Base-by-base conservation (phyloP, 306 rosid genomes). In the Cicer judaicum region DNA sequence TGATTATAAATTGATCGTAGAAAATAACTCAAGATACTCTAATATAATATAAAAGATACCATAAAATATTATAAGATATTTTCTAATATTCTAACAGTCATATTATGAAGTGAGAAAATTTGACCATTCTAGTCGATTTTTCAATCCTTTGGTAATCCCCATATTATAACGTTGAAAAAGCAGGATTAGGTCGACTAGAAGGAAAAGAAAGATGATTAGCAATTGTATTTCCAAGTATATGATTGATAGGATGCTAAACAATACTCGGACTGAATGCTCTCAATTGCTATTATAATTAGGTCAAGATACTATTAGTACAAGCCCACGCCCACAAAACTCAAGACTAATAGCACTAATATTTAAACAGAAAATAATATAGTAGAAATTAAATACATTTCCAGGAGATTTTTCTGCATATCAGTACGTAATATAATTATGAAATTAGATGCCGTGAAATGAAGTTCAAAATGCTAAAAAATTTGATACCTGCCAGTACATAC, bases 401-500 rank as follows among this genome's bases (percentile, higher is more conserved):
- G 64, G 5, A 11, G 59, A 18, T 40, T 67, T 40, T 50, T 70
- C 14, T 5, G 63, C 61, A 41, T 49, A 73, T 36, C 64, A 60
- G 64, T 74, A 55, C 9, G 15, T 46, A 68, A 50, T 44, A 38
- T 15, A n/a, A 73, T 61, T 68, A 49, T 57, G 49, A 49, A 53
- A 49, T 46, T 10, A 75, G 15, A 54, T 56, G 64, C 48, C 24
- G 15, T 4, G n/a, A n/a, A 53, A 79, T 42, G 52, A 21, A 9
- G 36, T 47, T 68, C 16, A 41, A 48, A 59, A 70, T 52, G 43
- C 19, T 38, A 79, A 8, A 55, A 9, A 19, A 77, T 29, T 13
- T 24, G 10, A 52, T 80, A 93, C 98, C 98, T 89, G 98, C 94
- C 24, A 94, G 70, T 43, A 91, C 81, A 60, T 94, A 94, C 76